Percentiles rank a stretch among this genome's conserved stretches.
Evolutionary conservation across 169 alveolate genomes (phyloP).

Genomic region (Blepharisma undulans): DNA sequence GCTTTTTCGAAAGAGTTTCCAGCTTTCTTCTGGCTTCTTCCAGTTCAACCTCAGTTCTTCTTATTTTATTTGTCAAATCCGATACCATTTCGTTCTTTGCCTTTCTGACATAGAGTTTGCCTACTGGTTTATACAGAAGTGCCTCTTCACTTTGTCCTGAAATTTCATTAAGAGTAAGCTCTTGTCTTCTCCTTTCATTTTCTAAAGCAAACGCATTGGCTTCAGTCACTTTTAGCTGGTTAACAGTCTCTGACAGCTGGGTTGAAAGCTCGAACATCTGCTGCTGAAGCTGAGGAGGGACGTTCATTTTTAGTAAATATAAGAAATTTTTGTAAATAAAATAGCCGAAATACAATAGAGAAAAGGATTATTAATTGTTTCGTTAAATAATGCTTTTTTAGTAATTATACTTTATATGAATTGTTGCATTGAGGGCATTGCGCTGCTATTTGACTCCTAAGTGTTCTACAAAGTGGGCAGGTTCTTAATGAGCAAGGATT

Average conservation of each 20-base stretch:
- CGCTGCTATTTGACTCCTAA: not conserved
- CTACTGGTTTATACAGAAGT: slow-evolving; percentile 13
- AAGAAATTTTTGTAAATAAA: too few relatives aligned
- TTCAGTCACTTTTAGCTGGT: slow-evolving; percentile 32
- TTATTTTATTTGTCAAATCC: not conserved
- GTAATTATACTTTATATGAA: too few relatives aligned
- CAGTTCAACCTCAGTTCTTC: not conserved
- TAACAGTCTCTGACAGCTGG: slow-evolving; percentile 30
- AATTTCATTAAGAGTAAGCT: slow-evolving; percentile 8
- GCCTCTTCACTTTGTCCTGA: not conserved
- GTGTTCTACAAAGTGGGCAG: not conserved
- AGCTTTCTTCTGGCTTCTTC: not conserved
- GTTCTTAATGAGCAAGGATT: not conserved
- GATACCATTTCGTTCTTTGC: not conserved
- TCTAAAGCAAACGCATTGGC: not conserved
- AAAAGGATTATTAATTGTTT: too few relatives aligned
- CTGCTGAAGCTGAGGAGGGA: slow-evolving; percentile 22
- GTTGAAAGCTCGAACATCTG: slow-evolving; percentile 35
- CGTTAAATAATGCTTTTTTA: not conserved
- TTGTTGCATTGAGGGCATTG: not conserved
- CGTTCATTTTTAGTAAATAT: not conserved
- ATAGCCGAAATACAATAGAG: not conserved
- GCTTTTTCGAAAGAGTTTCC: not conserved
- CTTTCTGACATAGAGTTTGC: not conserved
- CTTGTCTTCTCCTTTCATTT: slow-evolving; percentile 5